Conservation (phyloP, 805 yeast species). For the Metschnikowia picachoensis region DNA sequence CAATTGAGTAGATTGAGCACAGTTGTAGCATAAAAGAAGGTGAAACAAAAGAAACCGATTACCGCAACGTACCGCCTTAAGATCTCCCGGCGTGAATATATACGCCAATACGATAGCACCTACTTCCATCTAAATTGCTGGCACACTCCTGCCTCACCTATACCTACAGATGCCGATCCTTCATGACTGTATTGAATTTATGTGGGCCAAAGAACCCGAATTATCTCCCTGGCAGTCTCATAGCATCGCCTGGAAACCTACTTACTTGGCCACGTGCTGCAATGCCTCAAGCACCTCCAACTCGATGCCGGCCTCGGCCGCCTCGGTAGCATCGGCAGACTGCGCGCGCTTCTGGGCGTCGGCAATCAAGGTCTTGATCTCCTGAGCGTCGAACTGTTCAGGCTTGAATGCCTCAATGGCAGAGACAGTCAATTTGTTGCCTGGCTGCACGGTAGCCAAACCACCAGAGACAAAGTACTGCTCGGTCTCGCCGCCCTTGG, state of each 20-base stretch:
- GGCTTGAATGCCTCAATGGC: constrained; percentile 95
- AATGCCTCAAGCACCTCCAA: constrained; percentile 95
- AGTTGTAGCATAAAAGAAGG: too few species aligned
- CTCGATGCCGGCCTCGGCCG: constrained; percentile 94
- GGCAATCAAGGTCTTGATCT: constrained; percentile 74
- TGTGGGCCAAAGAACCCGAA: too few species aligned
- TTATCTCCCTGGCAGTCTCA: too few species aligned
- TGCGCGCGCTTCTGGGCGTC: constrained; percentile 92
- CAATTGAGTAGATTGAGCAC: too few species aligned
- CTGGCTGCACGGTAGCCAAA: constrained; percentile 94
- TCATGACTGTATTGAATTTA: too few species aligned
- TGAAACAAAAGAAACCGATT: too few species aligned
- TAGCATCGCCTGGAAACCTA: not conserved
- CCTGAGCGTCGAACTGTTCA: constrained; percentile 76
- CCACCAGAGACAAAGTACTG: constrained; percentile 95
- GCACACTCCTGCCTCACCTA: too few species aligned
- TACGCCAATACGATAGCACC: too few species aligned
- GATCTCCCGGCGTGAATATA: too few species aligned
- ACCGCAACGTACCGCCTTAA: too few species aligned
- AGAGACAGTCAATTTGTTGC: constrained; percentile 82
- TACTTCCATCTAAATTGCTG: too few species aligned
- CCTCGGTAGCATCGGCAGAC: constrained; percentile 80
- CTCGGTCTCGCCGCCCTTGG: constrained; percentile 63
- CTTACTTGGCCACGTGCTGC: constrained; percentile 71
- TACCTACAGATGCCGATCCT: too few species aligned